Base-by-base conservation (phyloP, 371 early-diverging fungal genomes). In the Parasitella parasitica region DNA sequence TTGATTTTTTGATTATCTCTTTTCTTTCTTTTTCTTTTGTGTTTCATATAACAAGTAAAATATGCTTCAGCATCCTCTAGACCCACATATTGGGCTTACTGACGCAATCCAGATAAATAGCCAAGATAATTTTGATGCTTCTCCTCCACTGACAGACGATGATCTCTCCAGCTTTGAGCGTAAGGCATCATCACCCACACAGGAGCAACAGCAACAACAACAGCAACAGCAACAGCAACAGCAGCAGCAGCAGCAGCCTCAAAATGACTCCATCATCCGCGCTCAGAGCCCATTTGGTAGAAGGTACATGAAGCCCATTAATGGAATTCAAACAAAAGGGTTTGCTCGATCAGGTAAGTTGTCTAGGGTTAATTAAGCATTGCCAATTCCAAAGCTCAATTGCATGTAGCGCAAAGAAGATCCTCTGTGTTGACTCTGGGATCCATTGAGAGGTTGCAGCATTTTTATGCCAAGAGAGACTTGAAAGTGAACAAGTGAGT, bases 311-410 rank as follows among this genome's bases (percentile, higher is more conserved):
- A 77, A 75, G 28, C 80, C 80, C 27, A 69, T 77, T 34, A 70
- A 80, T 18, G 76, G 80, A 20, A 80, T 77, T 49, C 80, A 75
- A 28, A 75, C 67, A 54, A 80, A 80, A 57, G 77, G 77, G 3
- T 80, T 80, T 69, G 80, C 80, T 49, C 73, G 73, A 12, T 80
- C 80, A 68, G 80, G 80, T 77, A 68, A n/a, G 51, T n/a, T n/a
- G n/a, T n/a, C n/a, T n/a, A 11, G 30, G 30, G 13, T 0, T 2
- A 2, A 11, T 9, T 11, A 20, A 20, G 39, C 24, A 5, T n/a
- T 35, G 24, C 2, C 8, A 12, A 54, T 22, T 3, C 8, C 12
- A 26, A 24, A 4, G 6, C 6, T 8, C 22, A 11, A 22, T 9
- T 2, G 12, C 11, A 43, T 39, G 30, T 49, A 81, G 81, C 81